phyloP scores from a whole-genome alignment of 192 early-diverging fungal species.

The Phlyctochytrium arcticum region DNA sequence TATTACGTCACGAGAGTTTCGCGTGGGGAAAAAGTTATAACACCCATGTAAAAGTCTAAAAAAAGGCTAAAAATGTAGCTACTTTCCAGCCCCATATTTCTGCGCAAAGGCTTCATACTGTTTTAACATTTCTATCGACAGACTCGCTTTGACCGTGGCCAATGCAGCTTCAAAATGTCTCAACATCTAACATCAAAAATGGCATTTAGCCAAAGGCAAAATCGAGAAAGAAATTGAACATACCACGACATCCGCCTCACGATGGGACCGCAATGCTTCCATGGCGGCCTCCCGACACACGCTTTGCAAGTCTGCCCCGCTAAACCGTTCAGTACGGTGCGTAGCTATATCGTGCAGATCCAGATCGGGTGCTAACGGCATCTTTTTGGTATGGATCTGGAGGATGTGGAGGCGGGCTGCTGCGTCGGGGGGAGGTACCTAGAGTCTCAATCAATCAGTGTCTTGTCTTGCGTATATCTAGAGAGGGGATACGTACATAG shows the following conservation, averaged over 20 bases:
- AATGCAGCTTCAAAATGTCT: slow-evolving; percentile 57
- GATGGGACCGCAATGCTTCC: slow-evolving; percentile 32
- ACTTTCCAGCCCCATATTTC: slow-evolving; percentile 36
- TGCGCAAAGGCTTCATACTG: slow-evolving; percentile 52
- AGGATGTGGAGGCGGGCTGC: slow-evolving; percentile 64
- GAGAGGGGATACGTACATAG: slow-evolving; percentile 38
- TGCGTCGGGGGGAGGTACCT: slow-evolving; percentile 57
- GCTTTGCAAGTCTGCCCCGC: slow-evolving; percentile 72
- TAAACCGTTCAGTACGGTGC: slow-evolving; percentile 56
- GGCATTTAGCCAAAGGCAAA: neutral
- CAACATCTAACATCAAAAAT: slow-evolving; percentile 19
- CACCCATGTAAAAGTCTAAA: too few relatives aligned
- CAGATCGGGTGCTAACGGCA: slow-evolving; percentile 55
- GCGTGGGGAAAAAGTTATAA: too few relatives aligned
- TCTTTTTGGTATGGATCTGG: slow-evolving; percentile 49
- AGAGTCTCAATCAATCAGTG: neutral
- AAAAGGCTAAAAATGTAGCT: too few relatives aligned
- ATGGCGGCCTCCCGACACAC: slow-evolving; percentile 63
- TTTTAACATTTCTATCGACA: slow-evolving; percentile 57
- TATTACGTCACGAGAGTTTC: too few relatives aligned
- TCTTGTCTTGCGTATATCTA: neutral
- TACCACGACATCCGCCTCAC: slow-evolving; percentile 19
- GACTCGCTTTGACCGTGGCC: slow-evolving; percentile 49
- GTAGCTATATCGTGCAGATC: slow-evolving; percentile 46
- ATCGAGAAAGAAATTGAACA: neutral